Evolutionary conservation across 2,329 filamentous ascomycete species (phyloP), one percentile per base, ranked within the genome.

Genomic region (Ophiosphaerella herpotricha): DNA sequence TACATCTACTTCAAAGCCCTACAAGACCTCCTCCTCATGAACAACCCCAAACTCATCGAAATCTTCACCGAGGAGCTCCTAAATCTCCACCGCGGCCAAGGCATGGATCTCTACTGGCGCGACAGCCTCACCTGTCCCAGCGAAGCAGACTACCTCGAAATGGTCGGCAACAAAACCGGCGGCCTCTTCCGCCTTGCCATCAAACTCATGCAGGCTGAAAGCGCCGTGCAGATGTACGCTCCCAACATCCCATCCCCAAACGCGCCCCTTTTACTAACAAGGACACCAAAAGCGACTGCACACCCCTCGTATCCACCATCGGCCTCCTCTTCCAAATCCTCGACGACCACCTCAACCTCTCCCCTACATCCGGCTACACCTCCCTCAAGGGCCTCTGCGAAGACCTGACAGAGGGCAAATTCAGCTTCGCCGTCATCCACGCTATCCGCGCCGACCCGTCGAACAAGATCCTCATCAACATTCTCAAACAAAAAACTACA

Each of bases 321-420:
- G 91, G 91, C 29, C 84, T 94, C 48, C 85, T 94, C 71, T 96
- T 91, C 80, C 91, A 96, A 74, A 94, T 96, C 75, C 85, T 89
- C 63, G 90, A 93, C 77, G 94, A 99, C 80, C 96, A 96, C 77
- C 85, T 91, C 73, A 97, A 97, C 72, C 85, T 99, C 37, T 74
- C 73, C 45, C 70, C 77, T 35, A 70, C 69, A 24, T 66, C 73
- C 2, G 72, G 66, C 66, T 97, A 97, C 78, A 86, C 86, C 33
- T 80, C 88, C 57, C 93, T 96, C 74, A 97, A 97, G 78, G 94
- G 93, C 42, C 83, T 96, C 61, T 96, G 90, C 74, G 93, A 97
- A 77, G 94, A 97, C 74, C 77, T 97, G 63, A 97, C 91, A 1
- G 94, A 97, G 77, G 93, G 93, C 57, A 97, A 97, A 80, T 97